A percentile compares a stretch with the other conserved stretches of the same genome.
Conservation (phyloP, 2,329 filamentous ascomycete species). For the Annulohypoxylon truncatum region DNA sequence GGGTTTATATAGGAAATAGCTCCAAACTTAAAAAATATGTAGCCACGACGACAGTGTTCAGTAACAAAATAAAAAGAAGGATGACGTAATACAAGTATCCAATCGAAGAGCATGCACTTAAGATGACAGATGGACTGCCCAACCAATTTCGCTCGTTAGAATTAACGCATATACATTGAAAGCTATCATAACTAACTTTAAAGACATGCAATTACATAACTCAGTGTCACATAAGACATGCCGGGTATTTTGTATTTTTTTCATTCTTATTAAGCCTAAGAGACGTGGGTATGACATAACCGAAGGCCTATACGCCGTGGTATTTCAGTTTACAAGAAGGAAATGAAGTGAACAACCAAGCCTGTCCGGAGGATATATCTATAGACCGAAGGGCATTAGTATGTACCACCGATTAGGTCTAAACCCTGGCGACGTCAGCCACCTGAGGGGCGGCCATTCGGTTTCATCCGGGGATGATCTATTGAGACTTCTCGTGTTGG, state of each 20-base stretch:
- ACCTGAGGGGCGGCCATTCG: conserved; percentile 34
- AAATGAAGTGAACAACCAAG: conserved; percentile 47
- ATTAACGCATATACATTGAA: background rate
- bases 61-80: too few species aligned
- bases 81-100: background rate
- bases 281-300: conserved; percentile 50
- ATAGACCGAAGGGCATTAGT: conserved; percentile 47
- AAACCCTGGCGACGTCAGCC: conserved; percentile 40
- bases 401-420: conserved; percentile 46
- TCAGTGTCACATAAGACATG: conserved; percentile 16
- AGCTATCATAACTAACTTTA: background rate
- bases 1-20: background rate
- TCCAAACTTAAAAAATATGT: background rate
- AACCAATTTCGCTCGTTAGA: background rate
- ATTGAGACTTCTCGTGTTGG: conserved; percentile 89
- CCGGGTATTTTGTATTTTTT: conserved; percentile 46
- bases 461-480: conserved; percentile 50
- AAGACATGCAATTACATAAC: conserved; percentile 3
- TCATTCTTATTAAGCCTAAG: conserved; percentile 50
- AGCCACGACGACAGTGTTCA: background rate
- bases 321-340: conserved; percentile 53
- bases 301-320: conserved; percentile 49
- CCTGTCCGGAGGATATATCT: conserved; percentile 43
- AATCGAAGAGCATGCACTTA: background rate
- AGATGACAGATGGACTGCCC: background rate